Conservation (phyloP, 2,329 filamentous ascomycete species). For the Colletotrichum endophyticum region DNA sequence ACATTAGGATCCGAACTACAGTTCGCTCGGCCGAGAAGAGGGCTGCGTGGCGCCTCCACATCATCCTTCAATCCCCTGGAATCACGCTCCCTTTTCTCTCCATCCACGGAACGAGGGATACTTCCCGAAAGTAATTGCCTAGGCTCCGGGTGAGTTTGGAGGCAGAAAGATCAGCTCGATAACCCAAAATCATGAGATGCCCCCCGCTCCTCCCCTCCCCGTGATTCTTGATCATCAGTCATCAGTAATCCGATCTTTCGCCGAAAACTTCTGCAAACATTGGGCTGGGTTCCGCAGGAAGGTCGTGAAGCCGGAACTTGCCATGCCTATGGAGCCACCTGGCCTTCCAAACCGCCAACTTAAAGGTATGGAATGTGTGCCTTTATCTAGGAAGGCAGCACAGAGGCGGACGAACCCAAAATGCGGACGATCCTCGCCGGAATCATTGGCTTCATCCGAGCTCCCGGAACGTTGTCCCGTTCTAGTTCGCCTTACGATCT, state of each 20-base stretch:
- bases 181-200: not conserved
- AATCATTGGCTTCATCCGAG: not conserved
- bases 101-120: not conserved
- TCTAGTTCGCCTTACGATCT: not conserved
- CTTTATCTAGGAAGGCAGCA: not conserved
- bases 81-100: not conserved
- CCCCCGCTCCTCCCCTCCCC: not conserved
- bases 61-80: not conserved
- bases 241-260: not conserved
- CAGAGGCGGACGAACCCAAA: not conserved
- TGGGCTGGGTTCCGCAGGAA: not conserved
- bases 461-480: not conserved
- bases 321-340: not conserved
- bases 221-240: not conserved
- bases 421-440: not conserved
- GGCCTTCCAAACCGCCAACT: not conserved
- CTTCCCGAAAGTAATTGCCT: not conserved
- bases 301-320: not conserved
- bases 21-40: conserved; percentile 3
- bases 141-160: not conserved
- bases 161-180: not conserved
- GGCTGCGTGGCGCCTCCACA: not conserved
- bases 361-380: not conserved
- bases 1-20: not conserved
- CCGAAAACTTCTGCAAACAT: not conserved